Percentiles rank a stretch among this genome's conserved stretches.
Conservation (phyloP, 306 rosid genomes). For the Cucumis melo region DNA sequence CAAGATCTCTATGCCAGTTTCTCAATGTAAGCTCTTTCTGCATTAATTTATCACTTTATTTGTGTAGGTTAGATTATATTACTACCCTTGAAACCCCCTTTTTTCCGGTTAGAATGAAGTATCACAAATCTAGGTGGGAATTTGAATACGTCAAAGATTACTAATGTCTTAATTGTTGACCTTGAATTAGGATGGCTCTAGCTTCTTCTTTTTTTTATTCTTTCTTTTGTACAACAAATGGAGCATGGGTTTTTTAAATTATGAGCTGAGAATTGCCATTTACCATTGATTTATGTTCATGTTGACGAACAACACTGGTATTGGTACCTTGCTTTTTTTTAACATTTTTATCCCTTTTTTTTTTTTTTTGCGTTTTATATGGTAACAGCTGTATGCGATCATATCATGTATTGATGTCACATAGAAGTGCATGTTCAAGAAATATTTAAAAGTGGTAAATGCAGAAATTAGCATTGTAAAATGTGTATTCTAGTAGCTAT, state of each 20-base stretch:
- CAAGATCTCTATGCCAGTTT: slow-evolving; percentile 56
- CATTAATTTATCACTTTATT: not conserved
- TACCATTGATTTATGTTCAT: too few species aligned
- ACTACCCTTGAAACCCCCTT: not conserved
- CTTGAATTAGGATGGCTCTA: too few species aligned
- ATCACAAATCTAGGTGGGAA: not conserved
- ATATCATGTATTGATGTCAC: not conserved
- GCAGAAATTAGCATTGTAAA: not conserved
- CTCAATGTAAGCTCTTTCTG: slow-evolving; percentile 45
- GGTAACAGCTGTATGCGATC: not conserved
- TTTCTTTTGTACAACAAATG: too few species aligned
- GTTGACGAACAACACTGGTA: too few species aligned
- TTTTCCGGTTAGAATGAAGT: not conserved
- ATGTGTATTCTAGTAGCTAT: not conserved
- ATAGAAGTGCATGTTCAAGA: not conserved
- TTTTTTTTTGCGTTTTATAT: not conserved
- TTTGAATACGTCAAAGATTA: not conserved
- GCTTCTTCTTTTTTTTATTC: too few species aligned
- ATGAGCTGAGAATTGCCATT: too few species aligned
- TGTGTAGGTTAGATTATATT: not conserved
- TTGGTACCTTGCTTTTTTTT: not conserved
- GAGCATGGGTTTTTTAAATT: too few species aligned
- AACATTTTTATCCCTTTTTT: too few species aligned
- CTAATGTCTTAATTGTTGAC: not conserved
- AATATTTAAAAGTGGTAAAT: not conserved